phyloP scores from a whole-genome alignment of 2,329 filamentous ascomycete genomes.

The Didymella pinodella region DNA sequence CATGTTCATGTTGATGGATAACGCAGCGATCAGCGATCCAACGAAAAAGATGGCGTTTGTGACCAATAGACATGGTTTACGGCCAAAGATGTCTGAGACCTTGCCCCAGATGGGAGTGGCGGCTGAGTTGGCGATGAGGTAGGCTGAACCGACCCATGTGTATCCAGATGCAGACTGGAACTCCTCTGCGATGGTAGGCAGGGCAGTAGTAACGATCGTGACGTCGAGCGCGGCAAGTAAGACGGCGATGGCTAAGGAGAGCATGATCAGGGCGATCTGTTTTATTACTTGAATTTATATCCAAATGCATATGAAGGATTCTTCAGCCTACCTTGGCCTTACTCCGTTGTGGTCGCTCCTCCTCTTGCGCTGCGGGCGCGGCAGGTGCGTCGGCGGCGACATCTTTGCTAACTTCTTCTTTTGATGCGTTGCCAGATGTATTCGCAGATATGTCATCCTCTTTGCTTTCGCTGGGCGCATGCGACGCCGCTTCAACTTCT shows the following conservation, averaged over 20 bases:
- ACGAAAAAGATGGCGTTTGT: conserved; percentile 69
- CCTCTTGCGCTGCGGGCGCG: conserved; percentile 25
- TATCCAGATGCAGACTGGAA: conserved; percentile 61
- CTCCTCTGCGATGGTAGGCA: conserved; percentile 65
- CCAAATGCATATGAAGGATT: no score
- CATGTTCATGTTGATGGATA: conserved; percentile 67
- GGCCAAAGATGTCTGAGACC: conserved; percentile 71
- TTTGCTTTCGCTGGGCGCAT: conserved; percentile 5
- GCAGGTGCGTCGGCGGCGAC: conserved; percentile 15
- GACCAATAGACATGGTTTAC: conserved; percentile 67
- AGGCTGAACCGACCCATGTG: conserved; percentile 63
- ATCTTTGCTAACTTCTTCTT: conserved; percentile 9
- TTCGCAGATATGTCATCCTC: conserved; percentile 7
- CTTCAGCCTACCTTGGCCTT: conserved; percentile 39
- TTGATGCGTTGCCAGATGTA: background rate
- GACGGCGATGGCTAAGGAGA: conserved; percentile 61
- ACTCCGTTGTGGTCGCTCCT: conserved; percentile 45
- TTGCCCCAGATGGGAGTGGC: conserved; percentile 68
- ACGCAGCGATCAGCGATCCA: conserved; percentile 67
- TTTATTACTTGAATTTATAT: no score
- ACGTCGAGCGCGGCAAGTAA: conserved; percentile 69
- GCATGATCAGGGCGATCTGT: conserved; percentile 58
- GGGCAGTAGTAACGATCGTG: conserved; percentile 68
- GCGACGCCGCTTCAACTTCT: conserved; percentile 14
- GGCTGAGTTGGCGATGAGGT: conserved; percentile 59